Base-by-base conservation (phyloP, 176 grass and related monocot genomes). In the Musa beccarii region DNA sequence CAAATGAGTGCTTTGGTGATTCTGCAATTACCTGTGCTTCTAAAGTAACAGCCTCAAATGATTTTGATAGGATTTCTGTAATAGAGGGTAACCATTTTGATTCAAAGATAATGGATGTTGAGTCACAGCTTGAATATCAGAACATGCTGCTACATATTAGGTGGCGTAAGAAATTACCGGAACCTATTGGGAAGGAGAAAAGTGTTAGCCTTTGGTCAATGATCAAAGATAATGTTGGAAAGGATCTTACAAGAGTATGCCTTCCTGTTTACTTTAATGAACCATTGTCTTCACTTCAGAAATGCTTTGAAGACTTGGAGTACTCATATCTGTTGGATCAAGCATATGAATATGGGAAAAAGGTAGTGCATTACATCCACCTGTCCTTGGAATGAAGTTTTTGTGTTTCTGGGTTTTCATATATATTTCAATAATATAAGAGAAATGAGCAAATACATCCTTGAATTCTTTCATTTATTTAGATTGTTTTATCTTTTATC, bases 231-330 rank as follows among this genome's bases (percentile, higher is more conserved):
- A 96, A 89, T 79, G 84, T 96, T 77, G 92, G 92, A 71, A 96
- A 96, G 79, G 92, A 96, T 89, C 86, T 96, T 61, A 96, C 92
- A 81, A 72, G 82, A 82, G 92, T 96, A 43, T 96, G 92, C 53
- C 88, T 96, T 81, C 92, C 92, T 66, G 92, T 96, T 87, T 96
- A 87, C 78, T 96, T 96, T 75, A 96, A 96, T 66, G 92, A 96
- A 28, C 92, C 92, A 25, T 17, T 92, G 16, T 96, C 92, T 7
- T 89, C 89, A 71, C 86, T 96, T 76, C 92, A 96, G 53, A 96
- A 96, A 81, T 96, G 92, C 80, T 96, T 87, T 81, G 92, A 96
- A 59, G 92, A 96, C 25, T 92, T 96, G 84, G 92, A 96, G 79
- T 92, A 92, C 80, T 96, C 92, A 16, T 76, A 81, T 87, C 83